Base-by-base conservation (phyloP, 257 asterid species). In the Echites panduratus region DNA sequence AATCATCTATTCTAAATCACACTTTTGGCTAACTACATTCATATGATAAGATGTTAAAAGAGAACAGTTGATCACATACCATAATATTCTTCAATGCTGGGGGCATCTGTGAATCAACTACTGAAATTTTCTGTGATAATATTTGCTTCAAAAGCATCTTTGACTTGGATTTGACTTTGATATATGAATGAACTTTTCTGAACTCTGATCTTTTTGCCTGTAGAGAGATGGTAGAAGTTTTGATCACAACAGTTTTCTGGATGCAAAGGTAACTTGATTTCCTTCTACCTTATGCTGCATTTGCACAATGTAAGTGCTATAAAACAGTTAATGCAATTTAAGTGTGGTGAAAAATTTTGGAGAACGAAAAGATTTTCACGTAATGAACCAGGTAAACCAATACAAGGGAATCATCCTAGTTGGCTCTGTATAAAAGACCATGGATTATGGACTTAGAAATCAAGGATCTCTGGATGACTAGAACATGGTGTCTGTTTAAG, bases 141-240 rank as follows among this genome's bases (percentile, higher is more conserved):
- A 13, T 62, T 62, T 61, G 44, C 44, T 24, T 29, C 66, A n/a
- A 5, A 26, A 4, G 61, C 22, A n/a, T 29, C 66, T 29, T 14
- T 26, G 65, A 59, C 65, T 59, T 27, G 19, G 14, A 32, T 14
- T 27, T 29, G 22, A 29, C 24, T 59, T 54, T 61, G 12, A 61
- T 29, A 13, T 19, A 27, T 27, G 13, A 26, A 58, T 58, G 40
- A 29, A 61, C 7, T 38, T 64, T 64, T 14, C 49, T 71, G 71
- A 73, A 62, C 16, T 72, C 74, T 77, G 32, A n/a, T 68, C 73
- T 68, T 77, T 66, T 52, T n/a, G n/a, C n/a, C 50, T 52, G 88
- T 96, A 95, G 99, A 90, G 84, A 85, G 96, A 92, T 70, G 98
- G 99, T 20, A 80, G 75, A 44, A 95, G 85, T 82, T 78, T 81